phyloP scores from a whole-genome alignment of 805 yeast species.

The Torulaspora indica region DNA sequence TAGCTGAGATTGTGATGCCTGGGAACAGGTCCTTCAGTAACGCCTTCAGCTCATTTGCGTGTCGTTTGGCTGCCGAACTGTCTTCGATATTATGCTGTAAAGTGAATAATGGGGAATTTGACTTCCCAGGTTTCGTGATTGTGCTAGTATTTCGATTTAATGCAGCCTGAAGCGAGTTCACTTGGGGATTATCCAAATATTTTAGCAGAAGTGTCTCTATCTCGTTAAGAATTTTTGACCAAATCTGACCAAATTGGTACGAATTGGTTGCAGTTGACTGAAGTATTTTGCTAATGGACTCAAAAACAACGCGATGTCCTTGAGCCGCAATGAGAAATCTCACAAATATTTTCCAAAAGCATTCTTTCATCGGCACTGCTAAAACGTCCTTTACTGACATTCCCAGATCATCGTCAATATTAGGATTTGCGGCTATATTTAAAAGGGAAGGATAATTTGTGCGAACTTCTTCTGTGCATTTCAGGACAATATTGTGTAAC shows the following conservation, averaged over 20 bases:
- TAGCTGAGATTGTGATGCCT: conserved; percentile 46
- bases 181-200: conserved; percentile 20
- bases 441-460: conserved; percentile 47
- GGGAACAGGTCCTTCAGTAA: conserved; percentile 64
- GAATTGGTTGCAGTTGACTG: conserved; percentile 24
- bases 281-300: conserved; percentile 42
- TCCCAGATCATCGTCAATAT: conserved; percentile 32
- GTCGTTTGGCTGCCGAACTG: conserved; percentile 28
- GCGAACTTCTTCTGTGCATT: conserved; percentile 61
- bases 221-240: conserved; percentile 41
- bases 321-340: conserved; percentile 61
- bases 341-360: conserved; percentile 65
- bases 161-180: conserved; percentile 6
- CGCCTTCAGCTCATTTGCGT: conserved; percentile 41
- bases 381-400: conserved; percentile 44
- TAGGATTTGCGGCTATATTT: conserved; percentile 27
- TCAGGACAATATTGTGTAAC: conserved; percentile 55
- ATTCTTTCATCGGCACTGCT: conserved; percentile 57
- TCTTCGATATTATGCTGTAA: conserved; percentile 31
- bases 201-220: conserved; percentile 21
- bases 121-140: conserved; percentile 16
- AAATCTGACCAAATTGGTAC: conserved; percentile 41
- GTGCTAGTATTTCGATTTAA: conserved; percentile 7
- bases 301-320: conserved; percentile 61
- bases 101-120: conserved; percentile 19